Conservation (phyloP, 177 flowering plant species). For the Tripterygium wilfordii region DNA sequence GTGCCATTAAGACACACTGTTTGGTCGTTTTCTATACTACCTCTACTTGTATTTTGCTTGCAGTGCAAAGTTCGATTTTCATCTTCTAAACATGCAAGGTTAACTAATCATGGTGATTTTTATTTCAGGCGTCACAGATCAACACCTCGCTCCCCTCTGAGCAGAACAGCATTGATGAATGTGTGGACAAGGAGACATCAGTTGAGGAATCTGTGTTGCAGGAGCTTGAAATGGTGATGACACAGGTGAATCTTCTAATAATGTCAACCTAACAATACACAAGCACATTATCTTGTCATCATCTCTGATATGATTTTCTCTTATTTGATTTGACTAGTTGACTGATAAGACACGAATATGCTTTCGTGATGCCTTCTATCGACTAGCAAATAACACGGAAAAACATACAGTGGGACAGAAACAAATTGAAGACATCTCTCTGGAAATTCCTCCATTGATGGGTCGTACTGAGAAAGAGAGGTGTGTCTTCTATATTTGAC, state of each 20-base stretch:
- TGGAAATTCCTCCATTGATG: constrained; percentile 8
- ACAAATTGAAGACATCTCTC: constrained; percentile 10
- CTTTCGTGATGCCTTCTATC: constrained; percentile 82
- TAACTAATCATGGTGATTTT: constrained; percentile 3
- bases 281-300: not conserved
- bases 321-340: constrained; percentile 29
- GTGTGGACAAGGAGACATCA: constrained; percentile 22
- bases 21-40: no score
- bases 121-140: constrained; percentile 16
- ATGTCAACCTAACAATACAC: no score
- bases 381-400: constrained; percentile 48
- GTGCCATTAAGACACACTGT: no score
- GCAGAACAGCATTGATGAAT: constrained; percentile 6
- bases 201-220: constrained; percentile 38
- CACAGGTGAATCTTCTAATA: constrained; percentile 27
- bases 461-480: constrained; percentile 11
- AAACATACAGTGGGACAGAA: constrained; percentile 11
- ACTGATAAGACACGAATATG: constrained; percentile 46
- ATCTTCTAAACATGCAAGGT: not conserved
- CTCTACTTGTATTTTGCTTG: no score
- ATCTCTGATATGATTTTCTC: not conserved
- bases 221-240: constrained; percentile 39
- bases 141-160: constrained; percentile 13
- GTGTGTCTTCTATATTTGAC: constrained; percentile 7
- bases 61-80: no score